These are phyloP conservation scores for Coelastrella sp. DNA, from an alignment of 139 green algal genomes.

Conservation along the genomic window DNA sequence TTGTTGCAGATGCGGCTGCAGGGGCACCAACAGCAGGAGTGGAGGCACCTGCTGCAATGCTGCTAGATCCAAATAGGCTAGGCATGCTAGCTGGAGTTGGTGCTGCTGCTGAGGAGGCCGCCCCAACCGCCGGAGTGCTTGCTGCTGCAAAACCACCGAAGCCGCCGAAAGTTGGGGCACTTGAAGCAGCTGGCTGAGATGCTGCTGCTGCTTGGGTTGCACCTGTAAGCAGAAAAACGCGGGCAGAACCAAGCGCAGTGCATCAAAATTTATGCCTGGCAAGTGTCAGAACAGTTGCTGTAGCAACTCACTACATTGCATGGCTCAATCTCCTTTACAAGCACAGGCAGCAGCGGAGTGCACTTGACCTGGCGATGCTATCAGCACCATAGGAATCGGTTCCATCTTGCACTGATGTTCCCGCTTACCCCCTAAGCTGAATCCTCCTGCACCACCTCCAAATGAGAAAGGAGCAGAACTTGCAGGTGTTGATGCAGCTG, in stretches of 20 bases:
- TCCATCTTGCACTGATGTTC: background rate
- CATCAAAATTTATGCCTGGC: background rate
- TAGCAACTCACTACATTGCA: background rate
- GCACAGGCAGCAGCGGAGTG: background rate
- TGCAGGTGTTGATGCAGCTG: constrained; percentile 1
- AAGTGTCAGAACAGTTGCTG: background rate
- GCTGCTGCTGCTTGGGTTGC: background rate
- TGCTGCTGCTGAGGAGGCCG: background rate
- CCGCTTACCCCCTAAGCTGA: constrained; percentile 28
- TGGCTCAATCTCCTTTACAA: background rate
- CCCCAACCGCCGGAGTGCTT: constrained; percentile 12
- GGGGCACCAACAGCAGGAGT: constrained; percentile 12
- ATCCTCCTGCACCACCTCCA: background rate
- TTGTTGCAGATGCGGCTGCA: constrained; percentile 26
- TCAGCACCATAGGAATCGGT: background rate
- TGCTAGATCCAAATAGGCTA: constrained; percentile 11
- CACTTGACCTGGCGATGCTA: background rate
- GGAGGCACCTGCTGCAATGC: background rate
- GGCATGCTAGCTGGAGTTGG: background rate
- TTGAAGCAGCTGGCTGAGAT: constrained; percentile 12
- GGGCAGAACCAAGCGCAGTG: background rate
- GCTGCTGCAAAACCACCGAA: constrained; percentile 15
- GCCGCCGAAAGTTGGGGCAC: background rate
- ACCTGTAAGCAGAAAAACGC: background rate
- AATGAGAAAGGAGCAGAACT: background rate